These are phyloP conservation scores for Candida albicans DNA, from an alignment of 1,139 yeast genomes.

Conservation along the genomic window DNA sequence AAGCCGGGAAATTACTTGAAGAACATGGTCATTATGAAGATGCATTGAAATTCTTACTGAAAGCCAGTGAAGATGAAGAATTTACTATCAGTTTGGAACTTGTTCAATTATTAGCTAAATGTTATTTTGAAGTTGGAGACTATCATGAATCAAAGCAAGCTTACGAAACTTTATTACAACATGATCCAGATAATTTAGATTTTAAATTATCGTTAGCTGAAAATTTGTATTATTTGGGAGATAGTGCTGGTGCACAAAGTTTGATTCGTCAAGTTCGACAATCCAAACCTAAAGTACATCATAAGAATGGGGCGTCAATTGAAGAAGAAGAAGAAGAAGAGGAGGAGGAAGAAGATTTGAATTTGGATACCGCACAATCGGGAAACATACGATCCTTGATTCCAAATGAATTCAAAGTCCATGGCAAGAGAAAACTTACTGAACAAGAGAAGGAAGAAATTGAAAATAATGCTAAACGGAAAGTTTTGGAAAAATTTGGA, in stretches of 20 bases:
- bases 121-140: conserved; percentile 72
- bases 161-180: conserved; percentile 54
- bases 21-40: conserved; percentile 67
- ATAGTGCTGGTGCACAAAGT: conserved; percentile 58
- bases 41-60: conserved; percentile 65
- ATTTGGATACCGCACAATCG: neutral
- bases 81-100: conserved; percentile 46
- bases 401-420: conserved; percentile 22
- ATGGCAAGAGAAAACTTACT: conserved; percentile 36
- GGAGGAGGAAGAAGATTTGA: neutral
- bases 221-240: conserved; percentile 70
- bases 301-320: conserved; percentile 13
- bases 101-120: conserved; percentile 67
- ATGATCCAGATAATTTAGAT: conserved; percentile 68
- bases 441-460: conserved; percentile 58
- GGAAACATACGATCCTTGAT: conserved; percentile 22
- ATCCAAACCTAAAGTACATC: conserved; percentile 12
- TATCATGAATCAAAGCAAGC: conserved; percentile 68
- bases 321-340: conserved; percentile 13
- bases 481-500: conserved; percentile 64
- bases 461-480: conserved; percentile 57
- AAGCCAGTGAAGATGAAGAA: conserved; percentile 42
- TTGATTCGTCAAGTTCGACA: conserved; percentile 53
- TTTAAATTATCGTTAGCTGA: conserved; percentile 80
- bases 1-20: conserved; percentile 74